Conservation (phyloP, 2,329 filamentous ascomycete species). For the Laburnicola sp. region DNA sequence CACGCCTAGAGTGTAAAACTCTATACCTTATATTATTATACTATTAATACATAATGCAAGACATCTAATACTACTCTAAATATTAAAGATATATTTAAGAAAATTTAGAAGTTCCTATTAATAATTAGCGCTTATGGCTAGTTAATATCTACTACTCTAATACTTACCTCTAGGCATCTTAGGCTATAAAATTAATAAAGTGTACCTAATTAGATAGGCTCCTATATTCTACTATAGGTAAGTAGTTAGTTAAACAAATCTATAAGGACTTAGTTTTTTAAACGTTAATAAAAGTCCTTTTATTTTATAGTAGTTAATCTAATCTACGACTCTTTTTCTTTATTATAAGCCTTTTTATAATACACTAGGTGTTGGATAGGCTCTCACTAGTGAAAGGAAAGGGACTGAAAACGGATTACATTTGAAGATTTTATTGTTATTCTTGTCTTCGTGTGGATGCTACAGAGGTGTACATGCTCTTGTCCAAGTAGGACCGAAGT, state of each 20-base stretch:
- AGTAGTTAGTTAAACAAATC: conserved; percentile 11
- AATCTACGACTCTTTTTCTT: conserved; percentile 18
- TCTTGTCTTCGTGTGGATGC: too few relatives aligned
- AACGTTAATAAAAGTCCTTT: conserved; percentile 16
- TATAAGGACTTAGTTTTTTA: conserved; percentile 10
- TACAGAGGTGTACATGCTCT: too few relatives aligned
- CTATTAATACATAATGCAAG: conserved; percentile 5
- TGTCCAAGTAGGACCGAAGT: too few relatives aligned
- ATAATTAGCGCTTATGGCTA: background rate
- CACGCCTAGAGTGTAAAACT: conserved; percentile 11
- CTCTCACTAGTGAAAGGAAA: too few relatives aligned
- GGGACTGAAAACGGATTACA: too few relatives aligned
- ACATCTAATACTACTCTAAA: conserved; percentile 7
- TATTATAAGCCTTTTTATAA: background rate
- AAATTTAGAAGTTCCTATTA: conserved; percentile 11
- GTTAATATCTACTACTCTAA: background rate
- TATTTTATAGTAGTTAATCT: conserved; percentile 13
- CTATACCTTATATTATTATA: conserved; percentile 12
- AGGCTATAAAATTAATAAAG: conserved; percentile 14
- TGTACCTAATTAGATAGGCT: conserved; percentile 16
- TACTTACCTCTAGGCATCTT: conserved; percentile 14
- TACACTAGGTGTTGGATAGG: too few relatives aligned
- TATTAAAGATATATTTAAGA: conserved; percentile 7
- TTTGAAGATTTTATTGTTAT: too few relatives aligned
- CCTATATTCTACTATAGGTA: conserved; percentile 14